A percentile compares a stretch with the other conserved stretches of the same genome.
These are phyloP conservation scores for Metarhizium anisopliae DNA, from an alignment of 2,329 filamentous ascomycete species.

Conservation along the genomic window DNA sequence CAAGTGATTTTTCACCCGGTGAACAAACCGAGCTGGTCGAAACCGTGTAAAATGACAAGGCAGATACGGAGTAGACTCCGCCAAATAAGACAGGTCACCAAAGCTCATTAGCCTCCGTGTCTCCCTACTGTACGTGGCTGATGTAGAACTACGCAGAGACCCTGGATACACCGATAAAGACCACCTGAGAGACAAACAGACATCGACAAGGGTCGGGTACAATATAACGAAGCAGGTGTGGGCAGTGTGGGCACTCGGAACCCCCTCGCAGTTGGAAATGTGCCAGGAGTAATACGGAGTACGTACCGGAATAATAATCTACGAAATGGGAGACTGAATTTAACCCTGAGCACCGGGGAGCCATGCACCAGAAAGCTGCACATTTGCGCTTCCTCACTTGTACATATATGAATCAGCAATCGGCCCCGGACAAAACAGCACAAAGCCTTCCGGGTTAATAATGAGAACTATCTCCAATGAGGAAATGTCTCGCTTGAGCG, in stretches of 20 bases:
- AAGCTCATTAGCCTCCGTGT: neutral
- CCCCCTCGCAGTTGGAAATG: neutral
- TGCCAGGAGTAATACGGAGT: neutral
- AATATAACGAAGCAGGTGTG: neutral
- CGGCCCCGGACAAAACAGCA: too few species aligned
- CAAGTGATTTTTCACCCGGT: neutral
- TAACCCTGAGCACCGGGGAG: too few species aligned
- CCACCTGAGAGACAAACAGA: neutral
- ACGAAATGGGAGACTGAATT: neutral
- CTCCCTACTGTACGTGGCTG: neutral
- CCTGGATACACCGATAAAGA: constrained; percentile 2
- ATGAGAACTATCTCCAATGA: too few species aligned
- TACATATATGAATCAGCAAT: too few species aligned
- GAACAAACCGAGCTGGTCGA: neutral
- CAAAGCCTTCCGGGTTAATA: too few species aligned
- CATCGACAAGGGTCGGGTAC: neutral
- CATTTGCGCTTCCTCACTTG: too few species aligned
- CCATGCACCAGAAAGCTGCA: too few species aligned
- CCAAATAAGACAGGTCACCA: neutral
- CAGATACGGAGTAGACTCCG: neutral
- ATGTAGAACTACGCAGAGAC: neutral
- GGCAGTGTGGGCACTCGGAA: neutral
- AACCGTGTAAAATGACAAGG: neutral
- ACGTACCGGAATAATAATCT: neutral
- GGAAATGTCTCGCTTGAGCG: too few species aligned